A percentile compares a stretch with the other conserved stretches of the same genome.
phyloP scores from a whole-genome alignment of 306 rosid genomes.

The Mimosa pudica region DNA sequence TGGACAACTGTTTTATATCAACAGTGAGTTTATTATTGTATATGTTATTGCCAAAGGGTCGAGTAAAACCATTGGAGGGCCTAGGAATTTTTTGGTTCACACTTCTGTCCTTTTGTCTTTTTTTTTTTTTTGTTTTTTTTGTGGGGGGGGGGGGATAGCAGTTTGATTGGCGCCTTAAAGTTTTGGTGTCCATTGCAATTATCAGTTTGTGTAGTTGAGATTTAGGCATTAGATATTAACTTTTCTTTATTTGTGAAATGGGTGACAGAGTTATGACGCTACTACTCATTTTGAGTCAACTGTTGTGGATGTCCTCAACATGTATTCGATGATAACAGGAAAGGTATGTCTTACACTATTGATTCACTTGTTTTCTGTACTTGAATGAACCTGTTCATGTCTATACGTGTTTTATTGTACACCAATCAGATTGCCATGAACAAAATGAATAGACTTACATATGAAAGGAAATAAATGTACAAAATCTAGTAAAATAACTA shows the following conservation, averaged over 20 bases:
- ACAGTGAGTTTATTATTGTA: constrained; percentile 54
- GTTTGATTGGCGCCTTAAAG: neutral
- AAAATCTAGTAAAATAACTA: neutral
- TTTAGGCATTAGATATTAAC: neutral
- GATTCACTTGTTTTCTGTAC: constrained; percentile 27
- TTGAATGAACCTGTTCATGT: constrained; percentile 17
- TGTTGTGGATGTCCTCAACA: constrained; percentile 84
- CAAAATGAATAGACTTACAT: neutral
- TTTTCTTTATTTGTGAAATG: neutral
- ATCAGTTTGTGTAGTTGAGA: neutral
- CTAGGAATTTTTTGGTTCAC: neutral
- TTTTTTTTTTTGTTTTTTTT: neutral
- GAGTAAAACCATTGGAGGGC: neutral
- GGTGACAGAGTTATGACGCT: constrained; percentile 90
- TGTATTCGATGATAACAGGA: constrained; percentile 93
- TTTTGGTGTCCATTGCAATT: neutral
- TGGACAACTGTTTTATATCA: constrained; percentile 94
- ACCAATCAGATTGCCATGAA: neutral
- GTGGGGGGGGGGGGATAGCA: neutral
- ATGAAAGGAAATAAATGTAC: neutral
- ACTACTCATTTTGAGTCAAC: constrained; percentile 98
- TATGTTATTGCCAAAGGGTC: neutral
- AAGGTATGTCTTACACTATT: constrained; percentile 53
- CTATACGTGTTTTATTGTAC: neutral
- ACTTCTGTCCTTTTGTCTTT: neutral